These are phyloP conservation scores for Nepenthes gracilis DNA, from an alignment of 148 eudicot species.

Conservation along the genomic window DNA sequence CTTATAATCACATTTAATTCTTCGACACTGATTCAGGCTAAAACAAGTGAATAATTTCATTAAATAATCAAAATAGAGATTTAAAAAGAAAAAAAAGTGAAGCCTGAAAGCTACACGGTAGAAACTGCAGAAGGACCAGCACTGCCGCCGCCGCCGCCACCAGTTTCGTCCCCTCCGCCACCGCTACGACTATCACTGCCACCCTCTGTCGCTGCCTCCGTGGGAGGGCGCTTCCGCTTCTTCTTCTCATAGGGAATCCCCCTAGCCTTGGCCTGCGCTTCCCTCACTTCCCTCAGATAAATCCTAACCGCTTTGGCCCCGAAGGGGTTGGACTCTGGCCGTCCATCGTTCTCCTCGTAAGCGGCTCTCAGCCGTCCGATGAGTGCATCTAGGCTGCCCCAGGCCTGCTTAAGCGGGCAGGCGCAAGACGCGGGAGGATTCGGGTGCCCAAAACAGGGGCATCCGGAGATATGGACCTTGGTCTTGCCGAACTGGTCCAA, in stretches of 20 bases:
- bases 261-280: constrained; percentile 42
- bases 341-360: constrained; percentile 45
- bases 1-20: too few relatives aligned
- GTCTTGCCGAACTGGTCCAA: constrained; percentile 69
- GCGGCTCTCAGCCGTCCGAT: constrained; percentile 66
- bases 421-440: constrained; percentile 59
- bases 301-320: constrained; percentile 39
- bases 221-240: constrained; percentile 26
- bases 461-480: constrained; percentile 44
- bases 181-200: not conserved
- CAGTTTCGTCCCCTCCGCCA: not conserved
- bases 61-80: too few relatives aligned
- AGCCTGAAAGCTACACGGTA: too few relatives aligned
- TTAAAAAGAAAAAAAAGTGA: too few relatives aligned
- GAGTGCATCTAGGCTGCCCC: constrained; percentile 66
- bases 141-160: constrained; percentile 1
- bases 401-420: constrained; percentile 53
- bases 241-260: constrained; percentile 49
- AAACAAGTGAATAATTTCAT: too few relatives aligned
- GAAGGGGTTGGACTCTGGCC: constrained; percentile 42
- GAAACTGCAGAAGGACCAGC: too few relatives aligned
- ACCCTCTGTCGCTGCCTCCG: constrained; percentile 1
- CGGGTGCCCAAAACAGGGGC: constrained; percentile 52
- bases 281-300: constrained; percentile 33
- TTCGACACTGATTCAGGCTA: not conserved